A percentile compares a stretch with the other conserved stretches of the same genome.
phyloP scores from a whole-genome alignment of 75 land plant genomes.

The Sequoiadendron giganteum region DNA sequence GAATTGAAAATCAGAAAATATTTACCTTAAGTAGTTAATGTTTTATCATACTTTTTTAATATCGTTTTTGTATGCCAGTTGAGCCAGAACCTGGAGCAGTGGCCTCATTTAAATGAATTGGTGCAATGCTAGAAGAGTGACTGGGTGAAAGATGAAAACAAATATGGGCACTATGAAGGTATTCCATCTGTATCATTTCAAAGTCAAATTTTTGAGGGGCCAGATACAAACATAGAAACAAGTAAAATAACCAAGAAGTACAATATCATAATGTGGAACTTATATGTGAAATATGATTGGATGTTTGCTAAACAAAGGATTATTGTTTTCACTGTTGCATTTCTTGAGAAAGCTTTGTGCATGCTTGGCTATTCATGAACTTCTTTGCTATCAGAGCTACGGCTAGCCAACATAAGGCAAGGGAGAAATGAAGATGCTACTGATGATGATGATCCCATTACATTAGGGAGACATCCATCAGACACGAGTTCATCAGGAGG shows the following conservation, averaged over 20 bases:
- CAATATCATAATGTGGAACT: neutral
- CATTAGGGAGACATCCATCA: constrained; percentile 68
- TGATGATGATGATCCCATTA: constrained; percentile 81
- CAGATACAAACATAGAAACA: constrained; percentile 95
- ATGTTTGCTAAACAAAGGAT: neutral
- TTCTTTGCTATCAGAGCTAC: no score
- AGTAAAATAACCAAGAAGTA: constrained; percentile 28
- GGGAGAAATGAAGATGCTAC: constrained; percentile 1
- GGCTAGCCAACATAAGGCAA: no score
- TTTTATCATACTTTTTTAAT: neutral
- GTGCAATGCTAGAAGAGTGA: constrained; percentile 82
- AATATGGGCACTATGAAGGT: no score
- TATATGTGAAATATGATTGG: neutral
- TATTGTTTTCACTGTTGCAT: neutral
- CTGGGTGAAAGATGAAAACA: constrained; percentile 36
- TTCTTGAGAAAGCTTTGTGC: neutral
- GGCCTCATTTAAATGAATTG: constrained; percentile 91
- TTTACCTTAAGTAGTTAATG: neutral
- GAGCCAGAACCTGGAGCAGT: constrained; percentile 79
- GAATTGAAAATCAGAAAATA: no score
- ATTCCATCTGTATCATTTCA: constrained; percentile 26
- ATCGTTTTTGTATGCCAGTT: constrained; percentile 36
- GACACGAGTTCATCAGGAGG: constrained; percentile 19
- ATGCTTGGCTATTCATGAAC: no score
- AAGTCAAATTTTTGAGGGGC: constrained; percentile 85